A percentile compares a stretch with the other conserved stretches of the same genome.
Evolutionary conservation across 1,284 basidiomycete genomes (phyloP).

Genomic region (Volvariella volvacea): DNA sequence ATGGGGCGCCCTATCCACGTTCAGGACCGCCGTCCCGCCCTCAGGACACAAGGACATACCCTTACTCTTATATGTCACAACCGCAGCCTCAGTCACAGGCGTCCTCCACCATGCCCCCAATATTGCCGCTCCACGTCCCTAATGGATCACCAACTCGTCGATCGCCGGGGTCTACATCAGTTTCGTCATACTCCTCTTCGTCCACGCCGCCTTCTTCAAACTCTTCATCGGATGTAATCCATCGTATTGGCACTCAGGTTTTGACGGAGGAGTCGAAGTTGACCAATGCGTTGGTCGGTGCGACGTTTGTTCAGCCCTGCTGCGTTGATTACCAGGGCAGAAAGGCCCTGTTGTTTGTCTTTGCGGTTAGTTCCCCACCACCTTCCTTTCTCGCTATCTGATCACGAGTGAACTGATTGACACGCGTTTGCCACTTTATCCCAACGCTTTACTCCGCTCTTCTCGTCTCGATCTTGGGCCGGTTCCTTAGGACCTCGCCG

Average conservation of each 20-base stretch:
- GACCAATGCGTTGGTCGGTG: slow-evolving; percentile 52
- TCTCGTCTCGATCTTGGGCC: neutral
- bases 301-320: slow-evolving; percentile 57
- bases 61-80: neutral
- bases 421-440: slow-evolving; percentile 5
- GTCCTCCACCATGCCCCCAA: neutral
- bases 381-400: neutral
- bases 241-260: slow-evolving; percentile 29
- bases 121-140: neutral
- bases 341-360: slow-evolving; percentile 64
- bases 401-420: too few species aligned
- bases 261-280: slow-evolving; percentile 45
- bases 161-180: slow-evolving; percentile 4
- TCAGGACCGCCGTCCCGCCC: neutral
- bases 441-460: slow-evolving; percentile 1
- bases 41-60: neutral
- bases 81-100: neutral
- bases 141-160: neutral
- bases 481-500: slow-evolving; percentile 50
- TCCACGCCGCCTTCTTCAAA: slow-evolving; percentile 9
- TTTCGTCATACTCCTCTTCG: slow-evolving; percentile 1
- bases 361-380: slow-evolving; percentile 44
- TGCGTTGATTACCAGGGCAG: slow-evolving; percentile 52
- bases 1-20: neutral
- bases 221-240: slow-evolving; percentile 25